Evolutionary conservation across 2,329 filamentous ascomycete genomes (phyloP).

Genomic region (Sporothrix sp.): DNA sequence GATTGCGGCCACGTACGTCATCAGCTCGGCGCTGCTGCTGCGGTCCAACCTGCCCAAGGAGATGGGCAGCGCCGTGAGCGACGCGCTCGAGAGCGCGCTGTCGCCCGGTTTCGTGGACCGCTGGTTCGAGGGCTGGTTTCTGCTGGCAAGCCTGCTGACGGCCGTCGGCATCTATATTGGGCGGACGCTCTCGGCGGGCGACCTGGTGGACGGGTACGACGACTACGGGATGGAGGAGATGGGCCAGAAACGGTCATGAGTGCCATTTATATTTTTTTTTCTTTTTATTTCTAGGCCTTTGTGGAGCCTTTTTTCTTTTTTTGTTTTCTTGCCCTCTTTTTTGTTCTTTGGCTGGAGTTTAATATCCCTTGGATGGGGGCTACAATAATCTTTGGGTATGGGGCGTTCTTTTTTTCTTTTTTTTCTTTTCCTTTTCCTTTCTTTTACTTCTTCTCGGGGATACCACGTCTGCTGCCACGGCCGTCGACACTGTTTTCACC

Average conservation of each 20-base stretch:
- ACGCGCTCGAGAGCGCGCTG: slow-evolving; percentile 67
- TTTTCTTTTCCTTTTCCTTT: neutral
- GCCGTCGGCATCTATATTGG: slow-evolving; percentile 65
- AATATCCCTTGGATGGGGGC: no score
- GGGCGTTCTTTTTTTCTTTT: neutral
- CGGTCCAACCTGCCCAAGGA: slow-evolving; percentile 69
- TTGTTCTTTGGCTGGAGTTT: no score
- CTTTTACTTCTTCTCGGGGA: neutral
- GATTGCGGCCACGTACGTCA: slow-evolving; percentile 76
- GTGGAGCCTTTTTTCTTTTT: neutral
- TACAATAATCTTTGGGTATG: neutral
- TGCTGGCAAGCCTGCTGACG: slow-evolving; percentile 57
- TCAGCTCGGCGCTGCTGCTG: slow-evolving; percentile 66
- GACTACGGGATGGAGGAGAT: slow-evolving; percentile 59
- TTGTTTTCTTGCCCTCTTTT: neutral
- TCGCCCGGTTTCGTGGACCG: slow-evolving; percentile 63
- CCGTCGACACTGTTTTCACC: neutral
- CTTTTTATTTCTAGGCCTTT: neutral
- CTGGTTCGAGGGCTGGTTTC: slow-evolving; percentile 86
- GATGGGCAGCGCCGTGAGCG: slow-evolving; percentile 66
- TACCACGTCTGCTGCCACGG: neutral
- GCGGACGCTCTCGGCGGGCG: slow-evolving; percentile 41
- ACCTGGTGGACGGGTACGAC: slow-evolving; percentile 37
- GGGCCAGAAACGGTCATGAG: slow-evolving; percentile 55
- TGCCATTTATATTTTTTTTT: slow-evolving; percentile 27